Base-by-base conservation (phyloP, 2,329 filamentous ascomycete genomes). In the Neonectria neomacrospora region DNA sequence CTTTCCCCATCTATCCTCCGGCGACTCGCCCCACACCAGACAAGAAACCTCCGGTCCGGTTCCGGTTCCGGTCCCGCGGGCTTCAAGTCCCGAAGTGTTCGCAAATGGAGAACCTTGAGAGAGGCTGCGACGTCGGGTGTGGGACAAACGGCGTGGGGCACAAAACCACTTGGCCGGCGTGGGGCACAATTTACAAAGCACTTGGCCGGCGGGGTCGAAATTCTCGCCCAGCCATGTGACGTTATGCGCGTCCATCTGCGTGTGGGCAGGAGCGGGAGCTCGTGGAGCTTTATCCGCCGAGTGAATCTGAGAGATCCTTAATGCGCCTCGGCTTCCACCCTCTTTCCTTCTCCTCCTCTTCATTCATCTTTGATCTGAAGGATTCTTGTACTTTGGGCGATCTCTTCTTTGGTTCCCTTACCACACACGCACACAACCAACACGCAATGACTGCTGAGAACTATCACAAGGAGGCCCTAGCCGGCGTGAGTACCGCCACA, bases 401-500 rank as follows among this genome's bases (percentile, higher is more conserved):
- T 66, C 63, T 64, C 9, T 53, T 32, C 54, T 58, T 58, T 39
- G 20, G 14, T 60, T 45, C 22, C 28, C 28, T 18, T 54, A 54
- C 34, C 22, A 45, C 28, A 44, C 23, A 26, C 23, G 23, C 6
- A 26, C 23, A 41, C 62, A 23, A 22, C 58, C 48, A 58, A 59
- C 6, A 58, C 67, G 66, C 54, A 66, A 73, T 73, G 71, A 69
- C 71, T 59, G 66, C 65, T 28, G 67, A 73, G 63, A 73, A 28
- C 41, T 73, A 73, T 60, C 71, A 73, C 70, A 72, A 72, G 64
- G 68, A 73, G 70, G 71, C 66, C 63, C 62, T 73, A 58, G 58
- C 71, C 45, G 63, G 65, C 45, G 71, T 73, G 61, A 53, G 71
- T 69, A 44, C 11, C 23, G n/a, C 16, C 47, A 1, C 22, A 11